A percentile compares a stretch with the other conserved stretches of the same genome.
Conservation (phyloP, 2,329 filamentous ascomycete genomes). For the Fusarium incarnatum region DNA sequence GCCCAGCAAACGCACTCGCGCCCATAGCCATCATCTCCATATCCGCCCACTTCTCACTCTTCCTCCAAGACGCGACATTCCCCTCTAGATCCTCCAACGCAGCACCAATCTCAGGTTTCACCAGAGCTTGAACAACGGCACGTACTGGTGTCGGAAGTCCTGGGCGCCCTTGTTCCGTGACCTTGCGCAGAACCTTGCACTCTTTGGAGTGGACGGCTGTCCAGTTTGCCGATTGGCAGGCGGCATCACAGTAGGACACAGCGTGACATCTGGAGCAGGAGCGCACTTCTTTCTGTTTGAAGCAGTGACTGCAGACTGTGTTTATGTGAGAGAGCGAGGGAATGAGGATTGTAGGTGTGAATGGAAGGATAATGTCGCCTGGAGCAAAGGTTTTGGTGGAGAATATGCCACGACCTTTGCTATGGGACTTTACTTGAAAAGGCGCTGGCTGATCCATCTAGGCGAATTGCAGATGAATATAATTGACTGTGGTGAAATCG, state of each 20-base stretch:
- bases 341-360: slow-evolving; percentile 60
- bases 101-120: slow-evolving; percentile 52
- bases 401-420: slow-evolving; percentile 61
- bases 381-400: slow-evolving; percentile 57
- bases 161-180: slow-evolving; percentile 43
- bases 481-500: background rate
- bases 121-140: slow-evolving; percentile 63
- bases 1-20: slow-evolving; percentile 56
- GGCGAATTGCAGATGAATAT: no score
- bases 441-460: slow-evolving; percentile 34
- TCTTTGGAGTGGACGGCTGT: slow-evolving; percentile 63
- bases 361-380: slow-evolving; percentile 60
- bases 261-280: slow-evolving; percentile 66
- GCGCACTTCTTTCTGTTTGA: slow-evolving; percentile 48
- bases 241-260: slow-evolving; percentile 64
- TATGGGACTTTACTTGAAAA: slow-evolving; percentile 46
- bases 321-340: slow-evolving; percentile 58
- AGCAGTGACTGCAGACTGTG: slow-evolving; percentile 63
- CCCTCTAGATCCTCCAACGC: slow-evolving; percentile 59
- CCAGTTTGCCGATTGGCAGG: slow-evolving; percentile 69
- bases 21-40: slow-evolving; percentile 62
- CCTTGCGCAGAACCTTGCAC: slow-evolving; percentile 60
- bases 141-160: slow-evolving; percentile 66
- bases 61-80: slow-evolving; percentile 57
- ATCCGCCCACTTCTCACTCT: slow-evolving; percentile 57